Percentiles rank a stretch among this genome's conserved stretches.
Conservation (phyloP, 1,284 basidiomycete species). For the Cerioporus squamosus region DNA sequence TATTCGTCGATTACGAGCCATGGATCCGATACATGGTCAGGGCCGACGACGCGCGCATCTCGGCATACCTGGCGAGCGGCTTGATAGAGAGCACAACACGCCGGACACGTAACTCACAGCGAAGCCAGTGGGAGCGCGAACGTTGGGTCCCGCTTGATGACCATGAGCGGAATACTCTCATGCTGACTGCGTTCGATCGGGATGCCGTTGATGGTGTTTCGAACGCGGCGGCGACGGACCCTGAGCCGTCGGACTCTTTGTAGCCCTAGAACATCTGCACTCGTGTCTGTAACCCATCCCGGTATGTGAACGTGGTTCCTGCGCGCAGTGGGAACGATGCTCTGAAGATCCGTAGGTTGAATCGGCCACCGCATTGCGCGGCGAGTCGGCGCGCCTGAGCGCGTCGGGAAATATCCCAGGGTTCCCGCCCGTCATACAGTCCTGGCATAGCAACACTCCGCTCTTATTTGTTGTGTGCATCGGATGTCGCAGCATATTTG, state of each 20-base stretch:
- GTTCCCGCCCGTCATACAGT: neutral
- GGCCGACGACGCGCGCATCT: slow-evolving; percentile 12
- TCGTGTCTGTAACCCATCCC: neutral
- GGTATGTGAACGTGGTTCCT: too few relatives aligned
- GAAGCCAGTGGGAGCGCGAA: neutral
- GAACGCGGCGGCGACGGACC: neutral
- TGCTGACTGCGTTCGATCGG: slow-evolving; percentile 11
- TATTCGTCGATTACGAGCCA: slow-evolving; percentile 24
- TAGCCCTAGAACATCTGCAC: neutral
- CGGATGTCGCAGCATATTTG: neutral
- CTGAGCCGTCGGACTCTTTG: neutral
- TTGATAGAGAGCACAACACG: slow-evolving; percentile 9
- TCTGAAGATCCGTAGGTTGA: too few relatives aligned
- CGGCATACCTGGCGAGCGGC: slow-evolving; percentile 4
- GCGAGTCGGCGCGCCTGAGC: too few relatives aligned
- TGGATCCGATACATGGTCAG: slow-evolving; percentile 18
- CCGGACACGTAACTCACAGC: slow-evolving; percentile 21
- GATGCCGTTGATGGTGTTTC: neutral
- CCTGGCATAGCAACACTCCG: neutral
- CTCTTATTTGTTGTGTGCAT: neutral
- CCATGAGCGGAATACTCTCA: slow-evolving; percentile 9
- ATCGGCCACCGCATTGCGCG: too few relatives aligned
- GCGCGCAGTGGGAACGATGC: too few relatives aligned
- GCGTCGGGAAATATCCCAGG: too few relatives aligned
- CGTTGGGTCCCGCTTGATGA: slow-evolving; percentile 13